Evolutionary conservation across 352 stramenopile species (phyloP).

Genomic region (Globisporangium yorkense): DNA sequence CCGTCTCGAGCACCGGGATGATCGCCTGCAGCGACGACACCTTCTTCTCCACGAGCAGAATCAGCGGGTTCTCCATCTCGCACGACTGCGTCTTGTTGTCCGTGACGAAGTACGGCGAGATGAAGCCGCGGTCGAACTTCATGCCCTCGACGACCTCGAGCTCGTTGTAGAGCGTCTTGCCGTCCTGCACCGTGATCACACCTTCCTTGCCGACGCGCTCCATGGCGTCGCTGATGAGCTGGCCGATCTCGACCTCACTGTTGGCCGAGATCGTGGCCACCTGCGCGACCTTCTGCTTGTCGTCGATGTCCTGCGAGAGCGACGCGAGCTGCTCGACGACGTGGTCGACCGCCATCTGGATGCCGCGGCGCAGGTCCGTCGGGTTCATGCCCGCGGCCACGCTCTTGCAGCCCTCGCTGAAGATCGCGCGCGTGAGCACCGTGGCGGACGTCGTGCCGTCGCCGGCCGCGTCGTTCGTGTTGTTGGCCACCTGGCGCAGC

Average conservation of each 20-base stretch:
- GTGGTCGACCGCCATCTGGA: constrained; percentile 96
- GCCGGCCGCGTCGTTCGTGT: constrained; percentile 99
- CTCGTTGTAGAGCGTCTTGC: constrained; percentile 99
- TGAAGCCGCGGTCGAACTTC: constrained; percentile 99
- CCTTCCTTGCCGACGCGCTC: constrained; percentile 99
- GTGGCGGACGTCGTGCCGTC: constrained; percentile 99
- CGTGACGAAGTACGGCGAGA: constrained; percentile 99
- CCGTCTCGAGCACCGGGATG: constrained; percentile 96
- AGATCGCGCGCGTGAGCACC: constrained; percentile 98
- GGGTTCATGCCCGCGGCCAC: constrained; percentile 99
- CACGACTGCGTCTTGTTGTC: constrained; percentile 98
- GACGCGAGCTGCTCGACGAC: constrained; percentile 94
- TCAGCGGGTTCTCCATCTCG: constrained; percentile 98
- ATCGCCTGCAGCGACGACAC: constrained; percentile 95
- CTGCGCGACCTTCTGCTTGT: constrained; percentile 99
- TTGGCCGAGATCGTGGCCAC: constrained; percentile 99
- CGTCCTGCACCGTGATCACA: constrained; percentile 98
- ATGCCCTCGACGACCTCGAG: constrained; percentile 99
- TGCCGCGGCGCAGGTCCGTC: constrained; percentile 97
- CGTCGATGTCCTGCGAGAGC: constrained; percentile 96
- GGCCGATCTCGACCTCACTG: constrained; percentile 96
- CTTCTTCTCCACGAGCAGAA: constrained; percentile 99
- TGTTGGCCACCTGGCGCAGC: constrained; percentile 88
- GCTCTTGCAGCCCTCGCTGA: constrained; percentile 98
- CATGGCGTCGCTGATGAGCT: constrained; percentile 98